Percentiles rank a stretch among this genome's conserved stretches.
Evolutionary conservation across 2,329 filamentous ascomycete genomes (phyloP).

Genomic region (Hymenoscyphus fraxineus): DNA sequence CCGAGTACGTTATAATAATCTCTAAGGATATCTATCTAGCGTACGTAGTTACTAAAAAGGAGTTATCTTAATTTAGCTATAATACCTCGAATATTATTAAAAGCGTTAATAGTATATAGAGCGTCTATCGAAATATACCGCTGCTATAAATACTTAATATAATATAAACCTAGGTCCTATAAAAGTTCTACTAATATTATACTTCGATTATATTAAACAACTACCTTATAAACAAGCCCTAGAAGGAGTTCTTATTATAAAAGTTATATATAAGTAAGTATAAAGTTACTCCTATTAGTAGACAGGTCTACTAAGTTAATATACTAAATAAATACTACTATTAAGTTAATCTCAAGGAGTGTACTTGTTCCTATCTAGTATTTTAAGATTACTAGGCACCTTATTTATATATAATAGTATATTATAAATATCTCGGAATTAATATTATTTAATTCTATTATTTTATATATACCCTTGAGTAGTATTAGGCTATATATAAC

Average conservation of each 20-base stretch:
- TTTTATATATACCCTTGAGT: not conserved
- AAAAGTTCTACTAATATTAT: not conserved
- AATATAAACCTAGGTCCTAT: not conserved
- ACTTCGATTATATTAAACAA: not conserved
- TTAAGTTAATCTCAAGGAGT: not conserved
- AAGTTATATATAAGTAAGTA: not conserved
- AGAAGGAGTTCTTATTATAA: not conserved
- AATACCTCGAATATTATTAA: not conserved
- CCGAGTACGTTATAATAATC: not conserved
- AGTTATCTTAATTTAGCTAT: not conserved
- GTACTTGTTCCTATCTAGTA: not conserved
- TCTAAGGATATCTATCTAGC: not conserved
- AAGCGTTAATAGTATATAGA: not conserved
- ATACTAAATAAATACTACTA: not conserved
- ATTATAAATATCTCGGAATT: not conserved
- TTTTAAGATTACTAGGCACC: not conserved
- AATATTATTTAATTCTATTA: not conserved
- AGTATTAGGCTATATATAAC: not conserved
- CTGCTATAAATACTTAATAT: not conserved
- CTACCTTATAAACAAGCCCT: not conserved
- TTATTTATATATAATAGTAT: not conserved
- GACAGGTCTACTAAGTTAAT: not conserved
- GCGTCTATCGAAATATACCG: not conserved
- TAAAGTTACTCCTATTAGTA: not conserved
- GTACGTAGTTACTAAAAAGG: not conserved